Evolutionary conservation across 306 rosid genomes (phyloP), one percentile per base, ranked within the genome.

Genomic region (Arachis stenosperma): DNA sequence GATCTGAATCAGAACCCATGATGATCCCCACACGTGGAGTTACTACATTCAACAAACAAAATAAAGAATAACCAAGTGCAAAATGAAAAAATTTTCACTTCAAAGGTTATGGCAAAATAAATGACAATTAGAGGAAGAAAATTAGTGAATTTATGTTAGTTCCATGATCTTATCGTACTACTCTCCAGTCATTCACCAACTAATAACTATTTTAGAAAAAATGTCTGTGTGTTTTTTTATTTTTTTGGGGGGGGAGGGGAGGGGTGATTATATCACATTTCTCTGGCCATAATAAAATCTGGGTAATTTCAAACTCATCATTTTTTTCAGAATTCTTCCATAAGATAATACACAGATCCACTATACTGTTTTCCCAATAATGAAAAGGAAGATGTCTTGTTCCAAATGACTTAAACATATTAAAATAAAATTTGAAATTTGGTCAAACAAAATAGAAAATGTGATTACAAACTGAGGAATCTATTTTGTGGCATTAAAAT

Each of bases 1-100:
- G 88, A 88, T 91, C 97, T n/a, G 97, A 91, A 86, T 88, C 97
- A 57, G 98, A 94, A 73, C 97, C 98, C 98, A 94, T 91, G 73
- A 91, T 79, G 73, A 91, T 89, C 75, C 95, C 98, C 77, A 91
- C 96, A n/a, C 70, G 75, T 3, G 90, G 91, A 68, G 81, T 66
- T 57, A 86, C 93, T 90, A 76, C 79, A 81, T 73, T 42, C 44
- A 65, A 60, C 76, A 56, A 70, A 69, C 65, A 77, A 51, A 66
- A 73, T 7, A 71, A 62, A 48, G 69, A 69, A 79, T 29, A 42
- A 11, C 57, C 72, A 11, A 56, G 61, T 33, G 50, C 47, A 29
- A 63, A 55, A 67, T 7, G 70, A 22, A 57, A 69, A 12, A 7
- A 8, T 51, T 47, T 46, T 61, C n/a, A 42, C 73, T 59, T 57